phyloP scores from a whole-genome alignment of 164 flowering plant genomes.

The Tinospora cordifolia region DNA sequence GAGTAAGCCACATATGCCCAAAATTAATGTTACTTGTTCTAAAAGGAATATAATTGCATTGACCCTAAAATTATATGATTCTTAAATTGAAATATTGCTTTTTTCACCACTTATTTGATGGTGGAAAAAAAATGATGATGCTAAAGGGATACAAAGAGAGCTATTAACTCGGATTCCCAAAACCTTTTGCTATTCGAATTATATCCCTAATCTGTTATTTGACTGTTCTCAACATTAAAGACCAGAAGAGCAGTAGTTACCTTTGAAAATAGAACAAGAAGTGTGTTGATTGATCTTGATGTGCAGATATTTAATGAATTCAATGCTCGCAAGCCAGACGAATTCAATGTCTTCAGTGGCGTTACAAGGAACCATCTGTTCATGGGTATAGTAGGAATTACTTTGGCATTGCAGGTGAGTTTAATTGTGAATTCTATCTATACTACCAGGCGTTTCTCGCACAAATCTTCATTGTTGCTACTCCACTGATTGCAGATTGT shows the following conservation, averaged over 20 bases:
- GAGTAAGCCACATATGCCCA: too few relatives aligned
- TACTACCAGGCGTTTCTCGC: neutral
- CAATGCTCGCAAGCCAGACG: slow-evolving; percentile 93
- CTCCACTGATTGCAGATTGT: slow-evolving; percentile 39
- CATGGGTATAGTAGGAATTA: slow-evolving; percentile 56
- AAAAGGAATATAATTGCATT: neutral
- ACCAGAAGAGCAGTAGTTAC: too few relatives aligned
- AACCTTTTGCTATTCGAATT: too few relatives aligned
- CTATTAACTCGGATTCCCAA: too few relatives aligned
- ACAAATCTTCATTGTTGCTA: neutral
- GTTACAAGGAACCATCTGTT: slow-evolving; percentile 64
- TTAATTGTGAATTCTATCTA: neutral
- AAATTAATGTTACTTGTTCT: too few relatives aligned
- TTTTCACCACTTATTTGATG: neutral
- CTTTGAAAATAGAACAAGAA: too few relatives aligned
- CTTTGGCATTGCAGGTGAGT: slow-evolving; percentile 73
- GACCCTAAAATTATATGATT: neutral
- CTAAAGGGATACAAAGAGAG: too few relatives aligned
- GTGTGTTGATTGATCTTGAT: neutral
- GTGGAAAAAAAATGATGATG: neutral
- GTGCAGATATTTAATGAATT: slow-evolving; percentile 81
- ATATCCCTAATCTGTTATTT: too few relatives aligned
- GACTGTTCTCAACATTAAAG: too few relatives aligned
- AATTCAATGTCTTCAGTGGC: slow-evolving; percentile 64
- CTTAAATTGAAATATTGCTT: neutral